These are phyloP conservation scores for Ophiocytium majus DNA, from an alignment of 352 stramenopile species.

Conservation along the genomic window DNA sequence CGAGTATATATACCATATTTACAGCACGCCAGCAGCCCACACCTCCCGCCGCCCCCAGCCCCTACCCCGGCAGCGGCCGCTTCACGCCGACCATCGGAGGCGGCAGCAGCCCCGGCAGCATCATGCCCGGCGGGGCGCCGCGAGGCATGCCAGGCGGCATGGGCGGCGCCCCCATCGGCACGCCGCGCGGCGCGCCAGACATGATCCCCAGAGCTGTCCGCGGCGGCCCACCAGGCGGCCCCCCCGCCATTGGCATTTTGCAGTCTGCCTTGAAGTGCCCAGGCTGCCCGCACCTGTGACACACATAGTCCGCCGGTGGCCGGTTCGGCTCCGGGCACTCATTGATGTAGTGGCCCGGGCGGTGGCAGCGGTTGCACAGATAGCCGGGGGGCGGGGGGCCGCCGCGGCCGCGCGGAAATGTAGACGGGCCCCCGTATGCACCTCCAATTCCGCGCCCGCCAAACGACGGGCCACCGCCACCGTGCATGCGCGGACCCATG, in stretches of 20 bases:
- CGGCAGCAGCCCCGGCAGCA: neutral
- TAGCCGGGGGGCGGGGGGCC: neutral
- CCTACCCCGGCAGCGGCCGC: neutral
- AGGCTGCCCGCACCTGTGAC: neutral
- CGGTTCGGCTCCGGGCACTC: constrained; percentile 13
- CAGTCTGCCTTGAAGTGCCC: constrained; percentile 22
- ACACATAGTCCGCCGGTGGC: constrained; percentile 15
- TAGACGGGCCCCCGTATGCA: neutral
- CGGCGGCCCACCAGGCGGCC: neutral
- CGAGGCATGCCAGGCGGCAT: neutral
- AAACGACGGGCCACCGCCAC: neutral
- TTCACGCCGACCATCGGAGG: neutral
- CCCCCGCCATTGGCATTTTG: neutral
- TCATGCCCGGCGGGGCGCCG: too few relatives aligned
- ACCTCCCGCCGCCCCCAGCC: neutral
- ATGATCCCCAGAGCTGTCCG: neutral
- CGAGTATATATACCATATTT: too few relatives aligned
- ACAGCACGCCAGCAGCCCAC: neutral
- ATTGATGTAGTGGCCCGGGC: constrained; percentile 6
- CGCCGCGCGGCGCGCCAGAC: neutral
- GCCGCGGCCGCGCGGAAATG: neutral
- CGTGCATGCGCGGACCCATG: constrained; percentile 4
- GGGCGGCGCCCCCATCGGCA: too few relatives aligned
- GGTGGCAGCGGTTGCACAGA: constrained; percentile 14
- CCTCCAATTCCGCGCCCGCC: neutral